These are phyloP conservation scores for Lecanosticta acicola DNA, from an alignment of 2,329 filamentous ascomycete species.

Conservation along the genomic window DNA sequence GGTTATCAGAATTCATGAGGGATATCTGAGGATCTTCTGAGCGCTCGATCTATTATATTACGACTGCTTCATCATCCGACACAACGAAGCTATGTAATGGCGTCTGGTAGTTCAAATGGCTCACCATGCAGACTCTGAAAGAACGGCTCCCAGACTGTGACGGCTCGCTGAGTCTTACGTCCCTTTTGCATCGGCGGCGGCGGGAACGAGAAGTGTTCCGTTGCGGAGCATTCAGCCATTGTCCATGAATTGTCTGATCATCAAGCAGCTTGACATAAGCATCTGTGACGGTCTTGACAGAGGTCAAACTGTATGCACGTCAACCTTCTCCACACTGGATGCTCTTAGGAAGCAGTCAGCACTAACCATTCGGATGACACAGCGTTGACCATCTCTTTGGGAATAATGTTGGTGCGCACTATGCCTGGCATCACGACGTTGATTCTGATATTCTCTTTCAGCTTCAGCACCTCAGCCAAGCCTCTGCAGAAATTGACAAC, in stretches of 20 bases:
- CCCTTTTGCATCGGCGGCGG: constrained; percentile 13
- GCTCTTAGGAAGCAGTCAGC: constrained; percentile 8
- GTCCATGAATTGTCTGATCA: constrained; percentile 7
- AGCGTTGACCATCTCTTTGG: constrained; percentile 41
- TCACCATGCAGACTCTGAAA: constrained; percentile 15
- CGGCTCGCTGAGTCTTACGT: constrained; percentile 9
- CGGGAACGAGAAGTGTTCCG: constrained; percentile 10
- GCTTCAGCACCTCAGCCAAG: constrained; percentile 36
- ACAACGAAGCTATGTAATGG: constrained; percentile 9
- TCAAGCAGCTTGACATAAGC: constrained; percentile 15
- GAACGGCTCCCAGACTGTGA: constrained; percentile 17
- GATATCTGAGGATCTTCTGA: constrained; percentile 13
- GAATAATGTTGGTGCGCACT: constrained; percentile 43
- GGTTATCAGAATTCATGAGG: constrained; percentile 29
- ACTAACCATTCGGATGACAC: constrained; percentile 30
- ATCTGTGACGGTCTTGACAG: constrained; percentile 12
- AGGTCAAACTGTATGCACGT: constrained; percentile 14
- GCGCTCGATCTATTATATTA: neutral
- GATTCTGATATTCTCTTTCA: constrained; percentile 27
- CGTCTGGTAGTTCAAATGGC: constrained; percentile 9
- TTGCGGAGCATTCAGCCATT: constrained; percentile 14
- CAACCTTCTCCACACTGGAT: constrained; percentile 6
- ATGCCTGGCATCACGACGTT: constrained; percentile 46
- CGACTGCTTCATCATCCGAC: no score
- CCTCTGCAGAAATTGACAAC: constrained; percentile 40